phyloP scores from a whole-genome alignment of 1,284 basidiomycete genomes.

The Trametes pubescens region DNA sequence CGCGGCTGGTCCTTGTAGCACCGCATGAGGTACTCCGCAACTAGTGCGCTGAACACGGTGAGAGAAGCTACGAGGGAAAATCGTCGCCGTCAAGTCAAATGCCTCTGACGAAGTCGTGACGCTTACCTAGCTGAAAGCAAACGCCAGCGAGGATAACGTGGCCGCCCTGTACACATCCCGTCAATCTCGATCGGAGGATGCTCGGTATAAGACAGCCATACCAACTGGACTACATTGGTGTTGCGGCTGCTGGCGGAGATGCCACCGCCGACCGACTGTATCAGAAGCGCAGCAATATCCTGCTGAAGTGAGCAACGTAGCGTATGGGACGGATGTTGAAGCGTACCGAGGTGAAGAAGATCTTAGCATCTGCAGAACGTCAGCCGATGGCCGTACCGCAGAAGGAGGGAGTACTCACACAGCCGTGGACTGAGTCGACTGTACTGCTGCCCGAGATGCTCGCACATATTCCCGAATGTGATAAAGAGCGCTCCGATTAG shows the following conservation, averaged over 20 bases:
- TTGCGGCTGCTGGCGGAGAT: not conserved
- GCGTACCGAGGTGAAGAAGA: constrained; percentile 3
- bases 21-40: not conserved
- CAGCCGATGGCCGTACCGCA: too few species aligned
- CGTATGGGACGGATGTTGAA: not conserved
- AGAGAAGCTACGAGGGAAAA: not conserved
- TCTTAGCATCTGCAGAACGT: not conserved
- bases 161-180: not conserved
- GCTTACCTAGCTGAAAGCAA: constrained; percentile 2
- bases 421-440: not conserved
- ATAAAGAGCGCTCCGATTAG: constrained; percentile 9
- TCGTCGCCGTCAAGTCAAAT: not conserved
- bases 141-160: constrained; percentile 4
- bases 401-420: not conserved
- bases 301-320: not conserved
- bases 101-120: too few species aligned
- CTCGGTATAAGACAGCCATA: not conserved
- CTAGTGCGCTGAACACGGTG: constrained; percentile 1
- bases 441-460: not conserved
- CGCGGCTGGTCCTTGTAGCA: not conserved
- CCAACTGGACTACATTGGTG: not conserved
- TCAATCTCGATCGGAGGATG: too few species aligned
- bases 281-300: constrained; percentile 3
- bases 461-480: not conserved
- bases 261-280: not conserved